Conservation (phyloP, 2,329 filamentous ascomycete species). For the Neocatenulostroma microsporum region DNA sequence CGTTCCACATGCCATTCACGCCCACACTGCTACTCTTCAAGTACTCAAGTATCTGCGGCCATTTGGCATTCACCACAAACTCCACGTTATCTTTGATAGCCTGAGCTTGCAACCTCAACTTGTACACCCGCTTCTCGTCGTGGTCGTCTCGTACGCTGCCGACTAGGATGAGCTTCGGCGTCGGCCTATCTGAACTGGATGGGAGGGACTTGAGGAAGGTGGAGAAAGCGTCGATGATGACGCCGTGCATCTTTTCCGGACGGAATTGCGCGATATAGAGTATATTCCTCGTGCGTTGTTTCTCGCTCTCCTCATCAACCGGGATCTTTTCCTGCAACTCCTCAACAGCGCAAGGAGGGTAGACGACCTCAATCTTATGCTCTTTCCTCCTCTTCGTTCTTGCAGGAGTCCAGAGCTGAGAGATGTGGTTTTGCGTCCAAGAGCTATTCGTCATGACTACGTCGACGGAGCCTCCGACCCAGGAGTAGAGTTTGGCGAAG, state of each 20-base stretch:
- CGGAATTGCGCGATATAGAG: slow-evolving; percentile 97
- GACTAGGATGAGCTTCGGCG: slow-evolving; percentile 69
- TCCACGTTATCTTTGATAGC: slow-evolving; percentile 74
- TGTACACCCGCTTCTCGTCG: slow-evolving; percentile 77
- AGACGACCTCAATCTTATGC: slow-evolving; percentile 65
- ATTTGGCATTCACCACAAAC: slow-evolving; percentile 84
- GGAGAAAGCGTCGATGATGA: slow-evolving; percentile 79
- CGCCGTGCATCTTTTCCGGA: slow-evolving; percentile 89
- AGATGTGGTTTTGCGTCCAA: slow-evolving; percentile 84
- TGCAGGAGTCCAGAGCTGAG: slow-evolving; percentile 62
- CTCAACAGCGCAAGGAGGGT: slow-evolving; percentile 83
- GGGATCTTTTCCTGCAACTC: slow-evolving; percentile 70
- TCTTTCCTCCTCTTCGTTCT: slow-evolving; percentile 43
- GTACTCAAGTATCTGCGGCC: slow-evolving; percentile 77
- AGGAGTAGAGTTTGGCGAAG: slow-evolving; percentile 76
- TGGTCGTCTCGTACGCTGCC: slow-evolving; percentile 83
- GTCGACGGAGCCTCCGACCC: slow-evolving; percentile 75
- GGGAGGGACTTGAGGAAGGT: slow-evolving; percentile 57
- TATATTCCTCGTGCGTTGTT: slow-evolving; percentile 60
- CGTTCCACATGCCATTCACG: slow-evolving; percentile 99
- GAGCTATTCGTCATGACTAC: slow-evolving; percentile 96
- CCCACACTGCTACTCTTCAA: slow-evolving; percentile 70
- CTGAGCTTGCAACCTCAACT: slow-evolving; percentile 76
- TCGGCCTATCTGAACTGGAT: slow-evolving; percentile 25
- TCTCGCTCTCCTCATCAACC: slow-evolving; percentile 61